phyloP scores from a whole-genome alignment of 164 flowering plant genomes.

The Umbilicus rupestris region DNA sequence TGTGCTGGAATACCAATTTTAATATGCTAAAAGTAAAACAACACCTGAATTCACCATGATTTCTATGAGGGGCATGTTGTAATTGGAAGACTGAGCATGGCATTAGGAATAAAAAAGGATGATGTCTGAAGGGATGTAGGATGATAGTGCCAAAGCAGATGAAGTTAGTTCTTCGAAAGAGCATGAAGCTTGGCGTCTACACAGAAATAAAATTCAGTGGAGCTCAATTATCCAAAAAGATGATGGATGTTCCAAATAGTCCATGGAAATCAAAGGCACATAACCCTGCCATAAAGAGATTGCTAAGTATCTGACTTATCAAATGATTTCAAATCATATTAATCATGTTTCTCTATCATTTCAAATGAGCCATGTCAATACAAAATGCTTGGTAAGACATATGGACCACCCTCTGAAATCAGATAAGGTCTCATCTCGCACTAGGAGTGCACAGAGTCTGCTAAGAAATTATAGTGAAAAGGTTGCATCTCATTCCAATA shows the following conservation, averaged over 20 bases:
- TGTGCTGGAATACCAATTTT: neutral
- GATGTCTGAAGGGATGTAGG: slow-evolving; percentile 6
- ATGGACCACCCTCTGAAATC: no score
- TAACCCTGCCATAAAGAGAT: slow-evolving; percentile 6
- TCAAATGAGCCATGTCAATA: neutral
- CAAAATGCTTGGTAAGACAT: no score
- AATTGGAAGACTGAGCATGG: slow-evolving; percentile 6
- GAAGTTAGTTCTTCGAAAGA: neutral
- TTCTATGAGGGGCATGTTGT: slow-evolving; percentile 5
- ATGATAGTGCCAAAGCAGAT: slow-evolving; percentile 6
- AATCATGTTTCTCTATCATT: neutral
- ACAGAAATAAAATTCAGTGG: slow-evolving; percentile 5
- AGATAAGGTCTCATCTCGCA: no score
- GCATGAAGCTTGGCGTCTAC: slow-evolving; percentile 5
- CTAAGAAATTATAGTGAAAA: no score
- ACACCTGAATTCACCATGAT: slow-evolving; percentile 6
- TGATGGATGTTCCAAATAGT: slow-evolving; percentile 2
- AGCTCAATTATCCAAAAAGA: slow-evolving; percentile 6
- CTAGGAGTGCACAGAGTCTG: no score
- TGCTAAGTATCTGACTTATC: neutral
- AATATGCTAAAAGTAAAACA: neutral
- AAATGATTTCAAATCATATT: neutral
- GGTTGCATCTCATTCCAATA: no score
- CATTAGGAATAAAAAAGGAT: slow-evolving; percentile 7
- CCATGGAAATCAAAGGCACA: slow-evolving; percentile 3